Evolutionary conservation across 192 early-diverging fungal species (phyloP).

Genomic region (Tieghemiomyces parasiticus): DNA sequence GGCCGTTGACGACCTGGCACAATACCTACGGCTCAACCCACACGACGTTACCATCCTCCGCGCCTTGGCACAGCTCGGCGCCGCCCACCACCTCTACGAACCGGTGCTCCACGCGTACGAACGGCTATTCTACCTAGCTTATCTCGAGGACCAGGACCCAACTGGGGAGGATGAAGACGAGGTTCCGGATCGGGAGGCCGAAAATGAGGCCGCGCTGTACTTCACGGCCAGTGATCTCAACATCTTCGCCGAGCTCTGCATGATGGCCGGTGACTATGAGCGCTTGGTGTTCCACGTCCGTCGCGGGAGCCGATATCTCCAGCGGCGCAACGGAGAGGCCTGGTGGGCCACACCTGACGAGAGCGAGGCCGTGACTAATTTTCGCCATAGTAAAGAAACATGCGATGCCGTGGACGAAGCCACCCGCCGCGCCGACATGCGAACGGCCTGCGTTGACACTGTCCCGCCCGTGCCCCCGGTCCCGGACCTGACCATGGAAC

Average conservation of each 20-base stretch:
- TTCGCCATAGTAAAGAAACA: background rate
- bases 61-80: slow-evolving; percentile 41
- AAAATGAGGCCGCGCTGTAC: slow-evolving; percentile 18
- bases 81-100: slow-evolving; percentile 31
- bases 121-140: slow-evolving; percentile 30
- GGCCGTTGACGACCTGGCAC: slow-evolving; percentile 40
- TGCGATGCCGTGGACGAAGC: background rate
- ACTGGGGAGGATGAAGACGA: slow-evolving; percentile 24
- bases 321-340: slow-evolving; percentile 43
- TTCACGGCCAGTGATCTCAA: slow-evolving; percentile 49
- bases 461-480: background rate
- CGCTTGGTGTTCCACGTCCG: slow-evolving; percentile 54
- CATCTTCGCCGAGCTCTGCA: slow-evolving; percentile 74
- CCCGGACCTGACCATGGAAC: background rate
- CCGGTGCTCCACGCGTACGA: slow-evolving; percentile 44
- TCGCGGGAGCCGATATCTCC: slow-evolving; percentile 47
- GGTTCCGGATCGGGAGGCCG: slow-evolving; percentile 16
- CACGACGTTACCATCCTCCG: slow-evolving; percentile 49
- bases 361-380: background rate
- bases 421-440: background rate
- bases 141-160: slow-evolving; percentile 14
- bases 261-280: slow-evolving; percentile 63
- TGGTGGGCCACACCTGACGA: slow-evolving; percentile 29
- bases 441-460: background rate
- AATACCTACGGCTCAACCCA: slow-evolving; percentile 42